Evolutionary conservation across 1,284 basidiomycete genomes (phyloP), one percentile per base, ranked within the genome.

Genomic region (Trichosporon sp.): DNA sequence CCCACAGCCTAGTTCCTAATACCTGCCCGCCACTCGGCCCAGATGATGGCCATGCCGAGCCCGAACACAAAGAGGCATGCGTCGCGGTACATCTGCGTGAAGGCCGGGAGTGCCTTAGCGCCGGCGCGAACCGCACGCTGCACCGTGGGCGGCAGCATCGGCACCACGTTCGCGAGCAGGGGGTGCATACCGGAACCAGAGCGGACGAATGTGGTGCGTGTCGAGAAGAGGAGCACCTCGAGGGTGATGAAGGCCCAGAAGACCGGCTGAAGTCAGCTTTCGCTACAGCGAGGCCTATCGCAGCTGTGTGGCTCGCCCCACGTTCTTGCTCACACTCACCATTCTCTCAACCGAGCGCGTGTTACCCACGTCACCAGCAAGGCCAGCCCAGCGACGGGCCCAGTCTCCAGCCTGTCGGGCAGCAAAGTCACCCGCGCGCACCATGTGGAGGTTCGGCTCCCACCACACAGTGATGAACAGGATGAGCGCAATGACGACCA

Each of bases 161-260:
- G 79, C 4, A 80, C 70, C 65, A 80, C 75, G 49, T 75, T 78
- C 13, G 72, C 65, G 25, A 81, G 66, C 27, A 80, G 69, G 7
- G 74, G 71, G 58, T 78, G 78, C 19, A 78, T 78, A 2, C 69
- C 67, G 2, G 78, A 77, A 4, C 74, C 76, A 16, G 74, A 74
- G 69, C 74, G 63, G 61, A 78, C 65, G 40, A 81, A 65, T 52
- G 79, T 68, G 58, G 78, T 71, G 57, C 78, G 73, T 0, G 77
- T 78, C 1, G 77, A 78, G 65, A 80, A 76, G 0, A 81, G 73
- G 27, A 81, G 71, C 10, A 77, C 70, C 56, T 79, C 75, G 16
- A 81, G 64, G 0, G 79, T 80, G 0, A 71, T 64, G 60, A 80
- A 81, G 0, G 79, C 78, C 76, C 77, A 80, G 68, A 81, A 81